These are phyloP conservation scores for Pichia rugopelliculosa DNA, from an alignment of 805 yeast genomes.

Conservation along the genomic window DNA sequence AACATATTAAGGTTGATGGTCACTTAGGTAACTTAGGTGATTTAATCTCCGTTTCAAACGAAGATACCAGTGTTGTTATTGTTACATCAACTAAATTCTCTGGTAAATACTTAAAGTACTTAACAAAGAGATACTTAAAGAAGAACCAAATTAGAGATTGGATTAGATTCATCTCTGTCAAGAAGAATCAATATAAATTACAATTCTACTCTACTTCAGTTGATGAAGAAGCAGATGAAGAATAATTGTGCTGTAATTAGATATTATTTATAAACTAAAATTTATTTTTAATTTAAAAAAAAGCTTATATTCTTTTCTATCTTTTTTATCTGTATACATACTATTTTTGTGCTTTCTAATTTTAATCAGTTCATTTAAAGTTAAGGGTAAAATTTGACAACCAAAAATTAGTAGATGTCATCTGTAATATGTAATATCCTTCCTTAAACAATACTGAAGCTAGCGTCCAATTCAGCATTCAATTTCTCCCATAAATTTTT, in stretches of 20 bases:
- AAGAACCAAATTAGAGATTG: slow-evolving; percentile 99
- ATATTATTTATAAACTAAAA: slow-evolving; percentile 1
- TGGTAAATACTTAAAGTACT: slow-evolving; percentile 99
- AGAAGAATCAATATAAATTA: slow-evolving; percentile 93
- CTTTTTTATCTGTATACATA: not conserved
- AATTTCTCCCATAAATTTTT: no score
- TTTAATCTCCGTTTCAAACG: slow-evolving; percentile 78
- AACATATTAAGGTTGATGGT: slow-evolving; percentile 98
- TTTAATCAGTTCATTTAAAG: not conserved
- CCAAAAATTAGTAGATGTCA: no score
- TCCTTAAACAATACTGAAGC: no score
- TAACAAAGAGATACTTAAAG: slow-evolving; percentile 99
- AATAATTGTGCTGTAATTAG: slow-evolving; percentile 40
- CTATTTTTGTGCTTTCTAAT: not conserved
- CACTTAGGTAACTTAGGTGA: slow-evolving; percentile 95
- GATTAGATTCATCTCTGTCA: slow-evolving; percentile 97
- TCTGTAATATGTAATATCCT: no score
- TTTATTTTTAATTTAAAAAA: slow-evolving; percentile 2
- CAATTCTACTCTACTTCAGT: slow-evolving; percentile 98
- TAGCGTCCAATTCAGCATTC: no score
- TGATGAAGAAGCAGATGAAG: slow-evolving; percentile 70
- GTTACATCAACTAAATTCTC: slow-evolving; percentile 91
- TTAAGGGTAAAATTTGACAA: not conserved
- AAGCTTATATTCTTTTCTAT: slow-evolving; percentile 7
- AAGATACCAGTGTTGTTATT: slow-evolving; percentile 84